Base-by-base conservation (phyloP, 2,329 filamentous ascomycete species). In the Colletotrichum sojae region DNA sequence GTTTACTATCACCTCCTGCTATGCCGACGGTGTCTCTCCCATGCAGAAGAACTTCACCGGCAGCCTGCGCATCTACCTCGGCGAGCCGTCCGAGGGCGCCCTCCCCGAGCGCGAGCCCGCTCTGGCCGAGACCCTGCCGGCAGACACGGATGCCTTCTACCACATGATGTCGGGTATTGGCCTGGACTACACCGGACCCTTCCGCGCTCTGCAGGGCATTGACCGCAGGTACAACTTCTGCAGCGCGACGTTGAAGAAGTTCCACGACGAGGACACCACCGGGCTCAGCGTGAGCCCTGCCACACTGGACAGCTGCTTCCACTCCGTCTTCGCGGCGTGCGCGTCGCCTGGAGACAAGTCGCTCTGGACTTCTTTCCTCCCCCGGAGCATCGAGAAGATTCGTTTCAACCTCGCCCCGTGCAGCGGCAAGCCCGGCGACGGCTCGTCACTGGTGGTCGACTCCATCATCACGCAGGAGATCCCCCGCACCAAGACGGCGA, bases 281-380 rank as follows among this genome's bases (percentile, higher is more conserved):
- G 53, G 65, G 3, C 71, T 74, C 12, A 62, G 79, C 5, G 71
- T 82, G 0, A 80, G 82, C 52, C 80, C 81, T 0, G 76, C 71
- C 0, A 69, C 74, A 2, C 71, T 83, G 0, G 81, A 83, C 49
- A 73, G 73, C 0, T 76, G 77, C 2, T 76, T 83, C 63, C 82
- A 83, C 66, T 69, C 76, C 5, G 66, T 76, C 10, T 73, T 82
- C 5, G 71, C 76, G 1, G 79, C 80, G 1, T 76, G 74, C 53
- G 74, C 75, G 5, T 77, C 71, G 22, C 81, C 81, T 0, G 76
- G 75, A 0, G 78, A 80, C 48, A 78, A 75, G 4, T 72, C 72
- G 4, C 73, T 83, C 4, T 77, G 76, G 73, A 69, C 75, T 1
- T 70, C 78, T 3, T 75, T 78, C 54, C 67, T 82, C 2, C 79